Evolutionary conservation across 768 basidiomycete genomes (phyloP).

Genomic region (Neoboletus subvelutipes): DNA sequence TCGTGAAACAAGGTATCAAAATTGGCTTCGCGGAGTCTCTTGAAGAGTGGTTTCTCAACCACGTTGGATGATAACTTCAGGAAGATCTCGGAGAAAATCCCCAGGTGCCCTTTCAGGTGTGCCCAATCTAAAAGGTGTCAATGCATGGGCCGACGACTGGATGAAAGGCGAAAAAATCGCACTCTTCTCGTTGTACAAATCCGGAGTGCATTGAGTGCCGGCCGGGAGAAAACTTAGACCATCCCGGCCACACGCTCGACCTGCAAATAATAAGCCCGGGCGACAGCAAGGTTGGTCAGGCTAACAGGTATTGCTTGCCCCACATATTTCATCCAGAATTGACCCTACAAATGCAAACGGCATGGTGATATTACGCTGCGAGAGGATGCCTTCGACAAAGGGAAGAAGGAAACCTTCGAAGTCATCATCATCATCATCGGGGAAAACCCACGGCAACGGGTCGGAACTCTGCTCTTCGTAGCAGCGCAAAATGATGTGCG

Average conservation of each 20-base stretch:
- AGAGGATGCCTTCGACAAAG: not conserved
- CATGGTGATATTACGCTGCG: constrained; percentile 1
- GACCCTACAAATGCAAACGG: constrained; percentile 11
- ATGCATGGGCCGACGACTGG: not conserved
- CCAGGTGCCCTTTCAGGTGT: constrained; percentile 5
- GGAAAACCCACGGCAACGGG: constrained; percentile 3
- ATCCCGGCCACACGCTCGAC: constrained; percentile 2
- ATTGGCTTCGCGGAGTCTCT: constrained; percentile 1
- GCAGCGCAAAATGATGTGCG: constrained; percentile 14
- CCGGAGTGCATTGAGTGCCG: not conserved
- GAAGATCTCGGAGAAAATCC: not conserved
- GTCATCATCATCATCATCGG: constrained; percentile 1
- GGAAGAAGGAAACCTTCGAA: constrained; percentile 8
- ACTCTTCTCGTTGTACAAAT: constrained; percentile 19
- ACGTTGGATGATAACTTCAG: not conserved
- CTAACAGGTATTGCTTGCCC: constrained; percentile 8
- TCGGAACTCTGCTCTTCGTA: constrained; percentile 13
- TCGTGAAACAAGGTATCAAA: constrained; percentile 7
- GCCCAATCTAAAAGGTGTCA: constrained; percentile 9
- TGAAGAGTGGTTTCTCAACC: constrained; percentile 8
- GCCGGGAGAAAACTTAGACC: not conserved
- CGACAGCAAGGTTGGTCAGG: not conserved
- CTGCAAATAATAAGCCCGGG: not conserved
- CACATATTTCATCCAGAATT: constrained; percentile 14
- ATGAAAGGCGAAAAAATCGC: not conserved